Evolutionary conservation across 2,329 filamentous ascomycete species (phyloP).

Genomic region (Hymenoscyphus salicellus): DNA sequence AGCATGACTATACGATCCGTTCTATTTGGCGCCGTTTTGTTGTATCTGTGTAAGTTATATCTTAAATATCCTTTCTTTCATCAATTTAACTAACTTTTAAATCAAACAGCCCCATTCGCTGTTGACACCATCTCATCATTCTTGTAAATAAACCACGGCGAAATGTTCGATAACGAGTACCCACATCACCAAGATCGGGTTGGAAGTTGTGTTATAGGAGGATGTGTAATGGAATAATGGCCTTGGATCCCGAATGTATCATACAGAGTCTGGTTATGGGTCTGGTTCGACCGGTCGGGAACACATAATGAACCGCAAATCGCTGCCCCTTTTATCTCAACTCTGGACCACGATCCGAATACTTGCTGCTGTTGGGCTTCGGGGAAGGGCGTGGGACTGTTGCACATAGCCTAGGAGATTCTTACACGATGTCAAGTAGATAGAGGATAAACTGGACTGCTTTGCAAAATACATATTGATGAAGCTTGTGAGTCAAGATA

Average conservation of each 20-base stretch:
- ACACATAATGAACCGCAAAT: not conserved
- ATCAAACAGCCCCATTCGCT: conserved; percentile 47
- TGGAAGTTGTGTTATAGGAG: conserved; percentile 2
- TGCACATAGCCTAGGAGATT: not conserved
- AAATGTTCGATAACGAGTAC: conserved; percentile 8
- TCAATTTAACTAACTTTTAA: conserved; percentile 10
- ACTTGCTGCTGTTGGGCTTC: not conserved
- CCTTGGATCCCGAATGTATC: not conserved
- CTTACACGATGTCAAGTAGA: not conserved
- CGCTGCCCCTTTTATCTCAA: not conserved
- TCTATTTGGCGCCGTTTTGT: conserved; percentile 60
- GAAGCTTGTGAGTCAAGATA: not conserved
- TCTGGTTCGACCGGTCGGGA: not conserved
- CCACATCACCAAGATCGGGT: not conserved
- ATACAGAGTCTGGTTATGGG: not conserved
- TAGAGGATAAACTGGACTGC: not conserved
- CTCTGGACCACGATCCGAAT: not conserved
- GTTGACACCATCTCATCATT: conserved; percentile 53
- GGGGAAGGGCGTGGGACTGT: not conserved
- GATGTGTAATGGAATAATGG: not conserved
- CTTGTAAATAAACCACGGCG: conserved; percentile 36
- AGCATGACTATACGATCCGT: conserved; percentile 65
- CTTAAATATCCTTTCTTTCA: not conserved
- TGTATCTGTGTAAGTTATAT: conserved; percentile 69
- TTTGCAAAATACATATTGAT: not conserved